Evolutionary conservation across 2,329 filamentous ascomycete genomes (phyloP).

Genomic region (Bipolaris bicolor): DNA sequence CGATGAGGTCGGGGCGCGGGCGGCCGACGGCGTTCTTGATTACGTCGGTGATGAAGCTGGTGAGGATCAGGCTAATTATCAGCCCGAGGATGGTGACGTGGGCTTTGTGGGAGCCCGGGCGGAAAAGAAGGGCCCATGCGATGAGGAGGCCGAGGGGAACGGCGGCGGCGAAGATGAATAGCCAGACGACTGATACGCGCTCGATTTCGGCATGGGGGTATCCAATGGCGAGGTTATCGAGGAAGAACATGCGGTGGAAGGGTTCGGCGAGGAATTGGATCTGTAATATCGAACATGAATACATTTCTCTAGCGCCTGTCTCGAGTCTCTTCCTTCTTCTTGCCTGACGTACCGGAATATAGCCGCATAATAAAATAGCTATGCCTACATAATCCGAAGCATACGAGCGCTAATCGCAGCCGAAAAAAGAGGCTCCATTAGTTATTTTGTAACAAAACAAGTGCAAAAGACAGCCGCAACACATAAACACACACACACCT

Average conservation of each 20-base stretch:
- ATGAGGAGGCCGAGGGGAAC: constrained; percentile 72
- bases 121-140: constrained; percentile 66
- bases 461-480: not conserved
- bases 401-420: constrained; percentile 71
- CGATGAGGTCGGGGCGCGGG: constrained; percentile 84
- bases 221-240: constrained; percentile 82
- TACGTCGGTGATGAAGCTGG: constrained; percentile 80
- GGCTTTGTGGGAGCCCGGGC: constrained; percentile 74
- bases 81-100: constrained; percentile 87
- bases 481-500: constrained; percentile 39
- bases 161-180: constrained; percentile 78
- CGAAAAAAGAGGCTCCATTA: not conserved
- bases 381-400: constrained; percentile 88
- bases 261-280: constrained; percentile 75
- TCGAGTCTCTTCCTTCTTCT: not conserved
- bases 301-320: not conserved
- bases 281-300: constrained; percentile 48
- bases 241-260: constrained; percentile 92
- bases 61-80: constrained; percentile 72
- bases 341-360: constrained; percentile 62
- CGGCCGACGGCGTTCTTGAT: constrained; percentile 88
- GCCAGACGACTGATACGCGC: constrained; percentile 78
- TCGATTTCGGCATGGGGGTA: constrained; percentile 86
- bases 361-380: constrained; percentile 69
- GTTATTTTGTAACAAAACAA: not conserved